Evolutionary conservation across 2,329 filamentous ascomycete genomes (phyloP), one percentile per base, ranked within the genome.

Genomic region (Ophiognomonia clavigignenti-juglandacearum): DNA sequence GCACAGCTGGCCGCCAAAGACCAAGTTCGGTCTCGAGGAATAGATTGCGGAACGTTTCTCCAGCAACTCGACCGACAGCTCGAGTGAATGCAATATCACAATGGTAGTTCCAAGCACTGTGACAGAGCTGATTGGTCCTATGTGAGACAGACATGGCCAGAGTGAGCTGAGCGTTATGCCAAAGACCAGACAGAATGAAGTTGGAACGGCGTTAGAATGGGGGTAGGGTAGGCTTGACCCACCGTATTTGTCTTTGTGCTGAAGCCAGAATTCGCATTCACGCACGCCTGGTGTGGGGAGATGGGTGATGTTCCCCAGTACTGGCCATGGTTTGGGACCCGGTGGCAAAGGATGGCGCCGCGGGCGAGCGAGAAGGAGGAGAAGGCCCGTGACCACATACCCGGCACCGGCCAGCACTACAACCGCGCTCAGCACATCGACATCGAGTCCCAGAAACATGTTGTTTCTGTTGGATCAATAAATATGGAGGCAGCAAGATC

Each of bases 81-180:
- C 29, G 8, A n/a, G 14, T 9, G 27, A 20, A 16, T 37, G 31
- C 13, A 48, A 18, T 6, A 45, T 14, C 5, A 48, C 10, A n/a
- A 48, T 48, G 3, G 46, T 44, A 13, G 35, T 38, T 6, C 46
- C 46, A 8, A 45, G 29, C 18, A 24, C 46, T 4, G 34, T 45
- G 11, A 48, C 41, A 10, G 46, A 48, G 11, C 41, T 48, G 10
- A 48, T 45, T 6, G 46, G 46, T n/a, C n/a, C n/a, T n/a, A n/a
- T n/a, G n/a, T n/a, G n/a, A n/a, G n/a, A n/a, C n/a, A n/a, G n/a
- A n/a, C n/a, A n/a, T n/a, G n/a, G n/a, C n/a, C n/a, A n/a, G n/a
- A n/a, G n/a, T n/a, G n/a, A n/a, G n/a, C n/a, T n/a, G n/a, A n/a
- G n/a, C n/a, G n/a, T n/a, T n/a, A n/a, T n/a, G n/a, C n/a, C n/a